Evolutionary conservation across 768 basidiomycete genomes (phyloP).

Genomic region (Leccinum boreale): DNA sequence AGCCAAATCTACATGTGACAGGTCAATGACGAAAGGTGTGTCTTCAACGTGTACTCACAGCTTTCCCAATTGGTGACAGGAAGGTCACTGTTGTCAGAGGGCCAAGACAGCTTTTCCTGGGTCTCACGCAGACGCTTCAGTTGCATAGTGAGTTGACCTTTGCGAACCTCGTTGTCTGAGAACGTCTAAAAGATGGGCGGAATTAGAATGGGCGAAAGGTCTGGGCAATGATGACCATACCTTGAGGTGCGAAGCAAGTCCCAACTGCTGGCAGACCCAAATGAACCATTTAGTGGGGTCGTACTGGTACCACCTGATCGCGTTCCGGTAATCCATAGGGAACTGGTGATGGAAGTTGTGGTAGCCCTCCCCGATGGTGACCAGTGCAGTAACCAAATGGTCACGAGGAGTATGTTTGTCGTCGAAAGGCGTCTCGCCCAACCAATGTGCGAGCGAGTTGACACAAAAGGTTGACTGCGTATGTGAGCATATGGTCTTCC

Average conservation of each 20-base stretch:
- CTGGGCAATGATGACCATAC: slow-evolving; percentile 11
- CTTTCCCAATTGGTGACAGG: slow-evolving; percentile 85
- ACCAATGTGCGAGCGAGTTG: slow-evolving; percentile 96
- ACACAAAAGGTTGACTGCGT: slow-evolving; percentile 92
- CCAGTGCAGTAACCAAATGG: slow-evolving; percentile 84
- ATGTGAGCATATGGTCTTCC: background rate
- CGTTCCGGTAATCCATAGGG: slow-evolving; percentile 97
- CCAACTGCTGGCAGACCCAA: slow-evolving; percentile 44
- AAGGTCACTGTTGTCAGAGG: slow-evolving; percentile 67
- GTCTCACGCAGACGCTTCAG: slow-evolving; percentile 80
- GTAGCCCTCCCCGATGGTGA: slow-evolving; percentile 94
- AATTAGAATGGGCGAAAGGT: background rate
- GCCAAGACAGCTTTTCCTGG: slow-evolving; percentile 78
- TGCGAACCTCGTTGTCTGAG: slow-evolving; percentile 71
- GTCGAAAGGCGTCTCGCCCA: slow-evolving; percentile 90
- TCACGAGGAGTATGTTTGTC: slow-evolving; percentile 93
- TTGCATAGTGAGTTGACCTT: slow-evolving; percentile 93
- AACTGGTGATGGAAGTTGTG: slow-evolving; percentile 98
- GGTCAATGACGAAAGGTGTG: background rate
- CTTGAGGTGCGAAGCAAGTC: slow-evolving; percentile 58
- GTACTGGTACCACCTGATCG: slow-evolving; percentile 88
- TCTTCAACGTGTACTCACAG: slow-evolving; percentile 45
- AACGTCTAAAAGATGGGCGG: slow-evolving; percentile 34
- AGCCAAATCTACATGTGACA: slow-evolving; percentile 55
- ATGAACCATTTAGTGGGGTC: slow-evolving; percentile 95